Conservation (phyloP, 140 eudicot genomes). For the Cichorium intybus region DNA sequence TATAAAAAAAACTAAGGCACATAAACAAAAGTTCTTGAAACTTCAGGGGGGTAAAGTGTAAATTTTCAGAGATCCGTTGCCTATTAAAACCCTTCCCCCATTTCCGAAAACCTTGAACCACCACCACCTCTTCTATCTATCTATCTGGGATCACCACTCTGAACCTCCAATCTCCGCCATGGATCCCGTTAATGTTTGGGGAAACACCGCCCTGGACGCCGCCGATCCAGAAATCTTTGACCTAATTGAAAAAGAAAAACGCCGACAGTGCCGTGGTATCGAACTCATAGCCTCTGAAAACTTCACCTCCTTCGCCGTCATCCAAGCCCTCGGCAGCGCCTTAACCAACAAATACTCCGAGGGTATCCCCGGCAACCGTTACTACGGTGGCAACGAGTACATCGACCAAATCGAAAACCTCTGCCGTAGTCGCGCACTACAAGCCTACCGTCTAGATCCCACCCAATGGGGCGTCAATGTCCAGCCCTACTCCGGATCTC, state of each 20-base stretch:
- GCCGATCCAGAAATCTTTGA: conserved; percentile 91
- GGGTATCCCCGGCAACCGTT: conserved; percentile 96
- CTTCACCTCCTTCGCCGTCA: conserved; percentile 97
- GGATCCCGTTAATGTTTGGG: conserved; percentile 91
- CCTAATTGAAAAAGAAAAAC: conserved; percentile 86
- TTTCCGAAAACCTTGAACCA: conserved; percentile 24
- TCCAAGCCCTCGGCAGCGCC: conserved; percentile 85
- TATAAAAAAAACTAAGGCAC: background rate
- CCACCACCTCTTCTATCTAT: conserved; percentile 5
- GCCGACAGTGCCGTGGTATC: conserved; percentile 93
- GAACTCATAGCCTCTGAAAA: conserved; percentile 96
- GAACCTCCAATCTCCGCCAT: conserved; percentile 25
- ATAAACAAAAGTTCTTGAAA: background rate
- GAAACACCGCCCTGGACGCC: conserved; percentile 54
- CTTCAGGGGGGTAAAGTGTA: background rate
- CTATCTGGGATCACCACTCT: background rate
- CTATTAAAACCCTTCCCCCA: conserved; percentile 26
- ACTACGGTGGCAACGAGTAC: conserved; percentile 94
- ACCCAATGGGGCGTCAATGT: conserved; percentile 95
- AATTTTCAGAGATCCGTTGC: background rate
- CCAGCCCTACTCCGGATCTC: conserved; percentile 87
- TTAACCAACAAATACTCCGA: conserved; percentile 95
- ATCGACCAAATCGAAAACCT: conserved; percentile 90
- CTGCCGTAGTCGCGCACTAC: conserved; percentile 59
- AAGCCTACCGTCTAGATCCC: conserved; percentile 69